phyloP scores from a whole-genome alignment of 257 asterid genomes.

The Plantago major region DNA sequence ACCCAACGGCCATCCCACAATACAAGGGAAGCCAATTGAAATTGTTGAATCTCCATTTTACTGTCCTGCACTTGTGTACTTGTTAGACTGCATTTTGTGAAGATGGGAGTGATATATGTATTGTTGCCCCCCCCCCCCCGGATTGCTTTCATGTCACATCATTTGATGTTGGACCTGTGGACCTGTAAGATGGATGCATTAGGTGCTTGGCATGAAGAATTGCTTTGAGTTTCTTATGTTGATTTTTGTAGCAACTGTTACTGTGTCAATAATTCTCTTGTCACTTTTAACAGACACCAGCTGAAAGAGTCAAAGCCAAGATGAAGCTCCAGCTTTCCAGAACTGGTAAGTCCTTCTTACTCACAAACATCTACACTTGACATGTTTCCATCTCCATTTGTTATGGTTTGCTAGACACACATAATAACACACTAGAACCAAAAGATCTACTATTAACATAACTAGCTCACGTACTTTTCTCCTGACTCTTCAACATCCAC shows the following conservation, averaged over 20 bases:
- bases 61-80: background rate
- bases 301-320: constrained; percentile 91
- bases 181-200: constrained; percentile 5
- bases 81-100: background rate
- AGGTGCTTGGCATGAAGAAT: constrained; percentile 4
- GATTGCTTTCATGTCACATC: too few species aligned
- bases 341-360: constrained; percentile 52
- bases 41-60: background rate
- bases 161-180: too few species aligned
- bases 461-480: too few species aligned
- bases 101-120: too few species aligned
- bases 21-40: too few species aligned
- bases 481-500: too few species aligned
- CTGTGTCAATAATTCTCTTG: constrained; percentile 20
- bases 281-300: constrained; percentile 51
- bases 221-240: constrained; percentile 9
- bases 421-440: too few species aligned
- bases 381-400: too few species aligned
- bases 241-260: background rate
- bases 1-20: too few species aligned
- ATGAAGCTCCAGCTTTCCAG: constrained; percentile 84
- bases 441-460: too few species aligned
- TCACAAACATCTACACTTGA: background rate
- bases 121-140: background rate
- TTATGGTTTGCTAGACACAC: too few species aligned